A percentile compares a stretch with the other conserved stretches of the same genome.
These are phyloP conservation scores for Cicer pinnatifidum DNA, from an alignment of 306 rosid species.

Conservation along the genomic window DNA sequence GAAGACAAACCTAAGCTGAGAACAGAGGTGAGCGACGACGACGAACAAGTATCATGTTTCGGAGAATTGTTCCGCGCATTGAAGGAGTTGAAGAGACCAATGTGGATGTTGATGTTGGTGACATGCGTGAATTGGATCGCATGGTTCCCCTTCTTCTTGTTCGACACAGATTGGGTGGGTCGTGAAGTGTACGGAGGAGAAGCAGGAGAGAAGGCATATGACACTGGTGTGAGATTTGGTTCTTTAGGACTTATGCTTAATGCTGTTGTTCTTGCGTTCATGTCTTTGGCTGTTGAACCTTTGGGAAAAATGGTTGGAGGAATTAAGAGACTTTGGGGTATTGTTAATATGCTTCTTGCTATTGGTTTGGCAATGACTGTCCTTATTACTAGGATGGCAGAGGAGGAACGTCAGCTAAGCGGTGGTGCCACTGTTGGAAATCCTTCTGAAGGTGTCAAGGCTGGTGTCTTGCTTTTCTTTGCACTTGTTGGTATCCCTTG, in stretches of 20 bases:
- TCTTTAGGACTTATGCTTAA: neutral
- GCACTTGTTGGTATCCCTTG: slow-evolving; percentile 64
- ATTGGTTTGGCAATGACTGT: slow-evolving; percentile 22
- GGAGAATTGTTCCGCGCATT: slow-evolving; percentile 50
- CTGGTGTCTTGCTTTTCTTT: slow-evolving; percentile 60
- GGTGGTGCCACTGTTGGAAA: slow-evolving; percentile 30
- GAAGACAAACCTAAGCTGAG: slow-evolving; percentile 2
- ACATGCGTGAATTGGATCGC: slow-evolving; percentile 22
- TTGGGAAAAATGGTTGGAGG: slow-evolving; percentile 34
- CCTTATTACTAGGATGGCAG: slow-evolving; percentile 15
- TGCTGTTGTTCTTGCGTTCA: neutral
- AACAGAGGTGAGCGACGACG: neutral
- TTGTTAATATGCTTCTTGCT: too few relatives aligned
- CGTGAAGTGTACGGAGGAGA: slow-evolving; percentile 16
- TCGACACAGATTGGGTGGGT: slow-evolving; percentile 17
- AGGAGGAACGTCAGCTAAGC: neutral
- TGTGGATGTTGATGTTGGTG: slow-evolving; percentile 66
- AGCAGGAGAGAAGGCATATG: slow-evolving; percentile 42
- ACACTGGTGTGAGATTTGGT: neutral
- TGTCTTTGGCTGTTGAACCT: slow-evolving; percentile 38
- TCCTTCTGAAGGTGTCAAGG: slow-evolving; percentile 42
- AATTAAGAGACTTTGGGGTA: slow-evolving; percentile 34
- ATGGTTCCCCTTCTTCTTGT: slow-evolving; percentile 14
- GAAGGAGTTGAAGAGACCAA: slow-evolving; percentile 55
- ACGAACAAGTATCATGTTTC: slow-evolving; percentile 32